Conservation (phyloP, 805 yeast species). For the Candida anglica region DNA sequence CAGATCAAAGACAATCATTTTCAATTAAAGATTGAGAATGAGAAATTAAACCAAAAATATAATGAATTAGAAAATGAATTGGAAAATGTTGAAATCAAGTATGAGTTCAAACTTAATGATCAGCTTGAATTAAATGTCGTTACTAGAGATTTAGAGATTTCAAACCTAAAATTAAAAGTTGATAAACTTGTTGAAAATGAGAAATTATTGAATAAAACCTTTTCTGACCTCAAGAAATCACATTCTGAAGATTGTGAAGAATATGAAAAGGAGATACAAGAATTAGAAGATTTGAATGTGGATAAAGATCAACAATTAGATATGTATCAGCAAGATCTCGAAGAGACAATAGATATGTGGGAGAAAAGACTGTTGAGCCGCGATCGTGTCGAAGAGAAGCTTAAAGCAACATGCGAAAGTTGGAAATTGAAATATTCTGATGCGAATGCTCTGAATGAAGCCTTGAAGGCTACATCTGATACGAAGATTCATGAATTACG, state of each 20-base stretch:
- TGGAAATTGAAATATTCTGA: background rate
- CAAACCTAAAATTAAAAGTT: constrained; percentile 4
- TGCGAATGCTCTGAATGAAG: background rate
- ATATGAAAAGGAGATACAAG: background rate
- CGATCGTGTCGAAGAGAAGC: no score
- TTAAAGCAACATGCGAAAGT: no score
- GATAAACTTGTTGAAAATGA: background rate
- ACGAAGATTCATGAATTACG: no score
- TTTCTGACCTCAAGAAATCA: no score
- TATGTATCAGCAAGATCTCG: constrained; percentile 7
- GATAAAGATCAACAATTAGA: no score
- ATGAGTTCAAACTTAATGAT: constrained; percentile 20
- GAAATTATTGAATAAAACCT: no score
- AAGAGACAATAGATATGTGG: background rate
- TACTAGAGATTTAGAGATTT: constrained; percentile 18
- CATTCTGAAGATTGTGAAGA: background rate
- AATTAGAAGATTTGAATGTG: constrained; percentile 1
- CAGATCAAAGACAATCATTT: no score
- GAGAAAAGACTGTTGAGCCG: no score
- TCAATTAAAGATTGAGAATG: no score
- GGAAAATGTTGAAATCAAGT: constrained; percentile 6
- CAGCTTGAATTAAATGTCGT: constrained; percentile 19
- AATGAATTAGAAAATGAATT: constrained; percentile 10
- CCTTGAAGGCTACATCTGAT: background rate
- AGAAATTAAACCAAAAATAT: no score